phyloP scores from a whole-genome alignment of 345 rosid species.

The Erucastrum elatum region DNA sequence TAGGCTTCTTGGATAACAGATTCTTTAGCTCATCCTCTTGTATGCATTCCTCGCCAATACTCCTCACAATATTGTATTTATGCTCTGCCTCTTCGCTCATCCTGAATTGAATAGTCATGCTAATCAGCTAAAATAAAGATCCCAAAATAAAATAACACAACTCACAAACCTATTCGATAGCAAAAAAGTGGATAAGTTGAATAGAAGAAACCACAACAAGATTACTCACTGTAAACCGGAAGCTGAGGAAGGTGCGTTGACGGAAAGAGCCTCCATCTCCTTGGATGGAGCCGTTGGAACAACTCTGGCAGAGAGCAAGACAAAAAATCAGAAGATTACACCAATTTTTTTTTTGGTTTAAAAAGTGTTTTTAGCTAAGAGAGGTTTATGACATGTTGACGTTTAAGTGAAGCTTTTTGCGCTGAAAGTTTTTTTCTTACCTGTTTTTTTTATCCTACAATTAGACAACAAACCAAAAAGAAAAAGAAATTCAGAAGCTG shows the following conservation, averaged over 20 bases:
- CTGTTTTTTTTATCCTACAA: slow-evolving; percentile 1
- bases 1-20: slow-evolving; percentile 74
- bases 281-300: not conserved
- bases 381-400: not conserved
- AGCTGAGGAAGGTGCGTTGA: slow-evolving; percentile 1
- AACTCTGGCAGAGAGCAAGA: not conserved
- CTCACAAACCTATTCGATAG: not conserved
- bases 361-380: not conserved
- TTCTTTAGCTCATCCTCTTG: slow-evolving; percentile 78
- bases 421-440: not conserved
- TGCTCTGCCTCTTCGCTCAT: slow-evolving; percentile 10
- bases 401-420: not conserved
- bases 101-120: slow-evolving; percentile 1
- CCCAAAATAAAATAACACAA: not conserved
- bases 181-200: not conserved
- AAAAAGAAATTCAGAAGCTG: not conserved
- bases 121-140: not conserved
- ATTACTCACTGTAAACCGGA: slow-evolving; percentile 2
- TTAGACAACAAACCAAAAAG: not conserved
- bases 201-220: not conserved
- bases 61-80: not conserved
- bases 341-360: not conserved
- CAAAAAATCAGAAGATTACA: not conserved
- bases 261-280: slow-evolving; percentile 3
- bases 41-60: slow-evolving; percentile 65